Percentiles rank a stretch among this genome's conserved stretches.
Conservation (phyloP, 805 yeast species). For the Ogataea nakhonphanomensis region DNA sequence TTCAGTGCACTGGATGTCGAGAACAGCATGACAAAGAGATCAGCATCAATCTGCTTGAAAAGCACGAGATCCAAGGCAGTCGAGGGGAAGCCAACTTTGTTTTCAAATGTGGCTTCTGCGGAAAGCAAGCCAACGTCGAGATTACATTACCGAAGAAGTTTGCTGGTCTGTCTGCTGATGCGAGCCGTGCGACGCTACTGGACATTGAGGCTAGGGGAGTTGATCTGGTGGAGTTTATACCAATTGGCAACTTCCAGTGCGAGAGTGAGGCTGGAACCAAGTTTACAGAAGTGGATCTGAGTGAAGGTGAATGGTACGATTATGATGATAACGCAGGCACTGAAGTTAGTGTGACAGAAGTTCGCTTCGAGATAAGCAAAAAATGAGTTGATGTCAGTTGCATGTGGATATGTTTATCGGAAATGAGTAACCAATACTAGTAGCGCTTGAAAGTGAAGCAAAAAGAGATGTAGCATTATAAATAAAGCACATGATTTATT, state of each 20-base stretch:
- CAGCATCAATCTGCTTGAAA: slow-evolving; percentile 62
- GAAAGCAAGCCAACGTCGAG: slow-evolving; percentile 23
- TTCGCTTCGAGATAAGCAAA: slow-evolving; percentile 59
- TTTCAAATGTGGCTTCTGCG: slow-evolving; percentile 41
- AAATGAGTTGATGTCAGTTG: slow-evolving; percentile 4
- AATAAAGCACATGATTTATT: no score
- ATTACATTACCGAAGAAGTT: slow-evolving; percentile 25
- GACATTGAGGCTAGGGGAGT: slow-evolving; percentile 85
- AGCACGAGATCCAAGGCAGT: slow-evolving; percentile 62
- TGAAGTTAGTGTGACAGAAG: slow-evolving; percentile 79
- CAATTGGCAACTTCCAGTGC: slow-evolving; percentile 59
- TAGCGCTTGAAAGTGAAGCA: no score
- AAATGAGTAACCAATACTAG: neutral
- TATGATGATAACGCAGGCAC: slow-evolving; percentile 80
- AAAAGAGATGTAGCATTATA: no score
- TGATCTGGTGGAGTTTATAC: slow-evolving; percentile 64
- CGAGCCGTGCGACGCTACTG: slow-evolving; percentile 43
- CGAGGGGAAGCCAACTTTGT: slow-evolving; percentile 83
- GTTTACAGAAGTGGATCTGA: slow-evolving; percentile 65
- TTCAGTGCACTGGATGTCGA: slow-evolving; percentile 77
- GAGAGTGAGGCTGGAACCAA: slow-evolving; percentile 44
- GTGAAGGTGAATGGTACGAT: slow-evolving; percentile 90
- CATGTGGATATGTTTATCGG: neutral
- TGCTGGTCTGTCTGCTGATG: slow-evolving; percentile 37
- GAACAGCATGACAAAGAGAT: slow-evolving; percentile 71